Evolutionary conservation across 345 rosid species (phyloP).

Genomic region (Corchorus olitorius): DNA sequence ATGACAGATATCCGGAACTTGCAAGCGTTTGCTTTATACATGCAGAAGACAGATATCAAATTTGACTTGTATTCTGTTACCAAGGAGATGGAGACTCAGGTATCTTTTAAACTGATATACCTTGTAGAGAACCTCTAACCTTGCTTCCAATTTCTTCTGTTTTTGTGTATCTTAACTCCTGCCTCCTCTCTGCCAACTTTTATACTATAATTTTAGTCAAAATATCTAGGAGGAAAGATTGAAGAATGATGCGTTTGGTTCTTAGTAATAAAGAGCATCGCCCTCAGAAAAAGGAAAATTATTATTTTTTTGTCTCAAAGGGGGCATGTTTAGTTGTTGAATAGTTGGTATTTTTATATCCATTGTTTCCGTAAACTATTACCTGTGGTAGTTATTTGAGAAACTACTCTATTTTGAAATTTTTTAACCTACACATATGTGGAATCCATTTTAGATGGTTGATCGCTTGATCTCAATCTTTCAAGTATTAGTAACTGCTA

Average conservation of each 20-base stretch:
- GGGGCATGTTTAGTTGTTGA: neutral
- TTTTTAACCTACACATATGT: too few species aligned
- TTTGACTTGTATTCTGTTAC: conserved; percentile 81
- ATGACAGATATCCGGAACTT: conserved; percentile 91
- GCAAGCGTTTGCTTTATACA: conserved; percentile 90
- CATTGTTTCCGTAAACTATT: neutral
- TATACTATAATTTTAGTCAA: neutral
- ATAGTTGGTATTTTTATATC: neutral
- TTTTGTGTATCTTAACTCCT: neutral
- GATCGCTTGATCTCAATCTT: neutral
- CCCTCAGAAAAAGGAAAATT: neutral
- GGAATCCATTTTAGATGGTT: neutral
- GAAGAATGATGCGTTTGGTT: conserved; percentile 5
- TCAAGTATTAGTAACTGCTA: neutral
- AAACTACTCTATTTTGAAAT: neutral
- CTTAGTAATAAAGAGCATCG: neutral
- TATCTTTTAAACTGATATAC: conserved; percentile 20
- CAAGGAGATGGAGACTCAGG: conserved; percentile 98
- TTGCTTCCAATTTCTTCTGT: neutral
- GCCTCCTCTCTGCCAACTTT: neutral
- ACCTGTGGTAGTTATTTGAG: neutral
- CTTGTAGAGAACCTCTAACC: neutral
- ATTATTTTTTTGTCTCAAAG: neutral
- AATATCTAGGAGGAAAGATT: neutral
- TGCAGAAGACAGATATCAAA: conserved; percentile 87